Conservation (phyloP, 441 rosid genomes). For the Breynia disticha region DNA sequence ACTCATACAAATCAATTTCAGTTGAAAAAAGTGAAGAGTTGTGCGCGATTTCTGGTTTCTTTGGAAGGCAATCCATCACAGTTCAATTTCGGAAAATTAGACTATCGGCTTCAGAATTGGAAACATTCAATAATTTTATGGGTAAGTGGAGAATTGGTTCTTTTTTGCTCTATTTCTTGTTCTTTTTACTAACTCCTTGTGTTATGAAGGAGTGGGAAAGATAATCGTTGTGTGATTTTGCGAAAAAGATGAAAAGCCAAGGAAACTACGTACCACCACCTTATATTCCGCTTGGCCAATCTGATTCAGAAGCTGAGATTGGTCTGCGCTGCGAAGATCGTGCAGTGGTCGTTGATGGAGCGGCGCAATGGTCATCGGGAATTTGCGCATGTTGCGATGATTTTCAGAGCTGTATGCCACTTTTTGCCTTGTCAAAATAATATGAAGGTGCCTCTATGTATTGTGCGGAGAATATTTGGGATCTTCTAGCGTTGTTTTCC, state of each 20-base stretch:
- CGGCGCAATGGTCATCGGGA: constrained; percentile 78
- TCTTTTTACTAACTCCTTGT: too few species aligned
- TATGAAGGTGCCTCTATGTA: constrained; percentile 47
- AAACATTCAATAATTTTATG: too few species aligned
- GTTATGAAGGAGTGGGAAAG: too few species aligned
- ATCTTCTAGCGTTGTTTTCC: background rate
- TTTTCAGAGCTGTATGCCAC: constrained; percentile 93
- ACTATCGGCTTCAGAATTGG: too few species aligned
- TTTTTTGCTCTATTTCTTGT: too few species aligned
- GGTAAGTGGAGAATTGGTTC: too few species aligned
- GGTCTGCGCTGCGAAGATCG: constrained; percentile 19
- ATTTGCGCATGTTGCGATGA: constrained; percentile 97
- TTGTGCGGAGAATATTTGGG: background rate
- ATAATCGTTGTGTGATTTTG: background rate
- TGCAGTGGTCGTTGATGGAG: constrained; percentile 19
- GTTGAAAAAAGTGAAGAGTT: too few species aligned
- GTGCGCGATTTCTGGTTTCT: too few species aligned
- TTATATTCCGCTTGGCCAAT: constrained; percentile 61
- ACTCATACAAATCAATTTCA: too few species aligned
- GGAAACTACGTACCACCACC: constrained; percentile 66
- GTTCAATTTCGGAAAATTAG: too few species aligned
- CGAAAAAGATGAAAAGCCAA: constrained; percentile 36
- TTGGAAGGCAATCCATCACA: too few species aligned
- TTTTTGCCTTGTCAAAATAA: constrained; percentile 39
- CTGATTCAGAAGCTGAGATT: constrained; percentile 38